Conservation (phyloP, 2,329 filamentous ascomycete species). For the Coniella vitis region DNA sequence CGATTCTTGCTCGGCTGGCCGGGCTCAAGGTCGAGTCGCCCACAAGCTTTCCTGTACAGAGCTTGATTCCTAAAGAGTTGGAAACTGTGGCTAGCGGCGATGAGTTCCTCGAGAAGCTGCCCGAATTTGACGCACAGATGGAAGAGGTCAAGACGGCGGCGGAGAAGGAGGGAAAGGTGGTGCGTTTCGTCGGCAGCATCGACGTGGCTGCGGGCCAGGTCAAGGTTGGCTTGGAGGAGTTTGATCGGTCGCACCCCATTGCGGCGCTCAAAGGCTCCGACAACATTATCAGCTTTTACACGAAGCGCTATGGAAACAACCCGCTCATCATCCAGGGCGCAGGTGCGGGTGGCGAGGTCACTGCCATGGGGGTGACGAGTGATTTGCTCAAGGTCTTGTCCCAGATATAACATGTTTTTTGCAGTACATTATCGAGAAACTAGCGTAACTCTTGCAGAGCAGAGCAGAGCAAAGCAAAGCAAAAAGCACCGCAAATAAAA, state of each 20-base stretch:
- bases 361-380: conserved; percentile 93
- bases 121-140: conserved; percentile 84
- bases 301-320: conserved; percentile 84
- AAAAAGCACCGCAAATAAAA: not conserved
- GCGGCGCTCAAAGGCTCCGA: conserved; percentile 93
- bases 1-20: conserved; percentile 81
- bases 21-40: conserved; percentile 77
- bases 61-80: conserved; percentile 81
- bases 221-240: conserved; percentile 88
- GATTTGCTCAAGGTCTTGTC: conserved; percentile 86
- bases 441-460: not conserved
- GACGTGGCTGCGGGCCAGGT: conserved; percentile 75
- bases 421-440: not conserved
- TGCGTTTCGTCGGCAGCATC: conserved; percentile 90
- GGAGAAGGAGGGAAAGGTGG: conserved; percentile 80
- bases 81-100: conserved; percentile 70
- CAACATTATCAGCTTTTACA: conserved; percentile 99
- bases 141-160: conserved; percentile 80
- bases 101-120: conserved; percentile 77
- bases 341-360: conserved; percentile 89
- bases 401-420: conserved; percentile 42
- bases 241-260: conserved; percentile 83
- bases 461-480: no score
- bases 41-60: conserved; percentile 88
- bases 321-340: conserved; percentile 92